These are phyloP conservation scores for Ceratocystis variospora DNA, from an alignment of 2,329 filamentous ascomycete species.

Conservation along the genomic window DNA sequence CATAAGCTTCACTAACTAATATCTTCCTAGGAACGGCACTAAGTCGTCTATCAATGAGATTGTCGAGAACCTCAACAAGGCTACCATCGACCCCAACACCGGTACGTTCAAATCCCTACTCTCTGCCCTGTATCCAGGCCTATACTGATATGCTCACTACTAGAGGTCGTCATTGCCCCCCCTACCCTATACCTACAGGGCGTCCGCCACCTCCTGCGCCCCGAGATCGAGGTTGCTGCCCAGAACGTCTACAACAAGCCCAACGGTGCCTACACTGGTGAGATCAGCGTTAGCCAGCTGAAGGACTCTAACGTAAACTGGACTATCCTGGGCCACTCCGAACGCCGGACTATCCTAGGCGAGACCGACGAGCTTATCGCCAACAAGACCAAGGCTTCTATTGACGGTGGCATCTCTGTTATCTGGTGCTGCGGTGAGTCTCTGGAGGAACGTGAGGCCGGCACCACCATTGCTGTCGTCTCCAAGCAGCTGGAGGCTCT, in stretches of 20 bases:
- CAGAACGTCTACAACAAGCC: conserved; percentile 98
- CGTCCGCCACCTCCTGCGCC: conserved; percentile 62
- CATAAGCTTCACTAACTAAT: background rate
- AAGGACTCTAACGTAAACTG: conserved; percentile 79
- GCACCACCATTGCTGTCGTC: conserved; percentile 74
- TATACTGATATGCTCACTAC: background rate
- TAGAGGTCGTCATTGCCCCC: conserved; percentile 90
- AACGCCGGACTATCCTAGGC: conserved; percentile 78
- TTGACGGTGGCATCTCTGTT: conserved; percentile 74
- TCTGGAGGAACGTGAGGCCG: conserved; percentile 76
- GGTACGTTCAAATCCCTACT: conserved; percentile 6
- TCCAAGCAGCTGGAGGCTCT: conserved; percentile 76
- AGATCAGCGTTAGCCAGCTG: conserved; percentile 86
- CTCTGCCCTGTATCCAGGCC: background rate
- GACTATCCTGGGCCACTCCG: conserved; percentile 87
- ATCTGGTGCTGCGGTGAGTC: conserved; percentile 98
- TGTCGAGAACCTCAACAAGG: conserved; percentile 74
- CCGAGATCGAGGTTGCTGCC: conserved; percentile 70
- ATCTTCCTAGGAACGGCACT: conserved; percentile 67
- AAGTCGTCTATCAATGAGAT: conserved; percentile 81
- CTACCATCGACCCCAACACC: conserved; percentile 52
- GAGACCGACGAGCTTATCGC: conserved; percentile 79
- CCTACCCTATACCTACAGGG: conserved; percentile 82
- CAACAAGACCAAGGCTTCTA: conserved; percentile 84
- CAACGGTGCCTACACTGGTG: conserved; percentile 91